Conservation (phyloP, 2,329 filamentous ascomycete genomes). For the Hymenoscyphus fructigenus region DNA sequence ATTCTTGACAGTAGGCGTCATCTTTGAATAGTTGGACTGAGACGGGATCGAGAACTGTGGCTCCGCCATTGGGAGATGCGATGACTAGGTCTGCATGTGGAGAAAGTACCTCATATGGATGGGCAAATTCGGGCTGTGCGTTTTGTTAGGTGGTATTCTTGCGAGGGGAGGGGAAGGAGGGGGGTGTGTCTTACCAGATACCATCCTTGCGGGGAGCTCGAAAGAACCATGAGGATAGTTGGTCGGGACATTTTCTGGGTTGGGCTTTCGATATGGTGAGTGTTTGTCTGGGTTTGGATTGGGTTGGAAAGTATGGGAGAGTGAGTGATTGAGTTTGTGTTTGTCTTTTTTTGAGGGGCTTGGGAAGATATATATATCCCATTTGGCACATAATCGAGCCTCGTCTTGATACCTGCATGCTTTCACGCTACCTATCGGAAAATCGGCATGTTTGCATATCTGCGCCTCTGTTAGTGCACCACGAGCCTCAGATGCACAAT, state of each 20-base stretch:
- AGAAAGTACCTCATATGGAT: slow-evolving; percentile 44
- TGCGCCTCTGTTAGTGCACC: too few relatives aligned
- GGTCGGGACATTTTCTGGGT: slow-evolving; percentile 30
- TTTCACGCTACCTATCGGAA: too few relatives aligned
- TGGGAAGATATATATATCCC: too few relatives aligned
- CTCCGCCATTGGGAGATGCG: slow-evolving; percentile 44
- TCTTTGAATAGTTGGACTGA: slow-evolving; percentile 44
- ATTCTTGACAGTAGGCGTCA: slow-evolving; percentile 40
- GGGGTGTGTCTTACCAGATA: slow-evolving; percentile 41
- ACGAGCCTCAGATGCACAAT: too few relatives aligned
- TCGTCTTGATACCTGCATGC: too few relatives aligned
- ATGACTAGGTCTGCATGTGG: slow-evolving; percentile 41
- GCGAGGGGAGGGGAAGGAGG: not conserved
- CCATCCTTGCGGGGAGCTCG: slow-evolving; percentile 51
- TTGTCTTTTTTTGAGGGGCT: too few relatives aligned
- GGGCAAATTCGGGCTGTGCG: slow-evolving; percentile 47
- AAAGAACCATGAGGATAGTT: slow-evolving; percentile 50
- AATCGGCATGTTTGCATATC: too few relatives aligned
- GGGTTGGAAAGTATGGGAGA: too few relatives aligned
- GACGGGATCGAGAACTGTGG: slow-evolving; percentile 43
- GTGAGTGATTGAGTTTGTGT: too few relatives aligned
- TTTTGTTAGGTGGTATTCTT: slow-evolving; percentile 16
- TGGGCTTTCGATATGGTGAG: not conserved
- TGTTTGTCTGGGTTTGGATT: not conserved
- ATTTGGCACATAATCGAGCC: too few relatives aligned